Percentiles rank a stretch among this genome's conserved stretches.
phyloP scores from a whole-genome alignment of 176 grass and related monocot genomes.

The Saccharum spontaneum region DNA sequence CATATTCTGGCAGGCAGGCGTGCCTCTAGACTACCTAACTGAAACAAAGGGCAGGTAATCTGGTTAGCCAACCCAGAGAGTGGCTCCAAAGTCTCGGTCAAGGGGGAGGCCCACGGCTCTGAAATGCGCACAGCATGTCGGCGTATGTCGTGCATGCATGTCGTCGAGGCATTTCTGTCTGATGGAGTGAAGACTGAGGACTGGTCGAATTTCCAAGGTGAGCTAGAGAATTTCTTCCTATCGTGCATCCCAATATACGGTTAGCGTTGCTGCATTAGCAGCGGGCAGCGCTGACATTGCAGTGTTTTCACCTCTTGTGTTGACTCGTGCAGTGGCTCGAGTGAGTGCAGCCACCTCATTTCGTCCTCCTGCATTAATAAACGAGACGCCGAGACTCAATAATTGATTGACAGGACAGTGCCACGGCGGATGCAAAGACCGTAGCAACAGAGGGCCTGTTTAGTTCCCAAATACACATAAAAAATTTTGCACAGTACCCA shows the following conservation, averaged over 20 bases:
- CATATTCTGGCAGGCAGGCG: not conserved
- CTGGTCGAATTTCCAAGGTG: too few relatives aligned
- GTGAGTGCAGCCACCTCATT: not conserved
- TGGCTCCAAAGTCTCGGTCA: not conserved
- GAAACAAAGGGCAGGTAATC: constrained; percentile 7
- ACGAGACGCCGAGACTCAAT: not conserved
- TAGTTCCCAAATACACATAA: too few relatives aligned
- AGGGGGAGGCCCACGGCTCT: constrained; percentile 9
- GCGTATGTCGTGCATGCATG: not conserved
- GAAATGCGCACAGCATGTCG: not conserved
- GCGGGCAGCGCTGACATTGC: not conserved
- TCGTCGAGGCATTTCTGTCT: not conserved
- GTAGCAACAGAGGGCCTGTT: too few relatives aligned
- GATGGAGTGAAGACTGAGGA: too few relatives aligned
- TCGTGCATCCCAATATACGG: not conserved
- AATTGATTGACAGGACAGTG: not conserved
- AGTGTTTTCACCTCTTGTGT: not conserved
- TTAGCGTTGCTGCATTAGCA: not conserved
- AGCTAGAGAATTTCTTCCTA: too few relatives aligned
- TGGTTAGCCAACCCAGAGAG: constrained; percentile 35
- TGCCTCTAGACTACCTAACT: not conserved
- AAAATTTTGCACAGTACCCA: too few relatives aligned
- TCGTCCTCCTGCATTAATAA: too few relatives aligned
- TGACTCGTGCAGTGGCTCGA: not conserved
- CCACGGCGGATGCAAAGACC: not conserved